Conservation (phyloP, 176 grass and related monocot genomes). For the Thinopyrum elongatum region DNA sequence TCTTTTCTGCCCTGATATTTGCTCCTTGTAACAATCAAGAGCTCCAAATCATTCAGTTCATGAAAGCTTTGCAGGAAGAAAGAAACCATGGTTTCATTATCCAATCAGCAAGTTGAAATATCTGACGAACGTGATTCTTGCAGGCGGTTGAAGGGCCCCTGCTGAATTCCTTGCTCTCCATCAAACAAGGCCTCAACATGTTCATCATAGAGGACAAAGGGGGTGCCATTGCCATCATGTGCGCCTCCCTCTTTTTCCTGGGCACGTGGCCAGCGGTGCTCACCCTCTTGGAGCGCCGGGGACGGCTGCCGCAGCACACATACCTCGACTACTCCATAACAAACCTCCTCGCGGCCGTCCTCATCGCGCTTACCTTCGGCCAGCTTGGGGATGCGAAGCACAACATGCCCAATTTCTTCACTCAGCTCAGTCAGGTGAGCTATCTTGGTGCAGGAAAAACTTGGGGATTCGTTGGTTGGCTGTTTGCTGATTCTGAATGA, state of each 20-base stretch:
- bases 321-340: constrained; percentile 82
- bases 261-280: constrained; percentile 75
- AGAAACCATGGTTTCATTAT: neutral
- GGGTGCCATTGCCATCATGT: constrained; percentile 76
- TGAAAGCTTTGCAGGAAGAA: neutral
- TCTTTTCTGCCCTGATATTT: neutral
- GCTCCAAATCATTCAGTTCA: neutral
- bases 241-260: constrained; percentile 66
- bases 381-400: constrained; percentile 58
- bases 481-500: neutral
- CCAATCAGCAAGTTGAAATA: neutral
- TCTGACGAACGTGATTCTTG: neutral
- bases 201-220: constrained; percentile 64
- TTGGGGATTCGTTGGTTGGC: neutral
- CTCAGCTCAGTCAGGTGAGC: constrained; percentile 64
- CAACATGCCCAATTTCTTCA: constrained; percentile 65
- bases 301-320: constrained; percentile 70
- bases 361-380: constrained; percentile 62
- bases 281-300: constrained; percentile 63
- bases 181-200: constrained; percentile 38
- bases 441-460: constrained; percentile 18
- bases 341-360: constrained; percentile 56
- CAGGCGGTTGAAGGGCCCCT: constrained; percentile 27
- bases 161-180: neutral
- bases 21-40: neutral